These are phyloP conservation scores for Vicia villosa DNA, from an alignment of 306 rosid species.

Conservation along the genomic window DNA sequence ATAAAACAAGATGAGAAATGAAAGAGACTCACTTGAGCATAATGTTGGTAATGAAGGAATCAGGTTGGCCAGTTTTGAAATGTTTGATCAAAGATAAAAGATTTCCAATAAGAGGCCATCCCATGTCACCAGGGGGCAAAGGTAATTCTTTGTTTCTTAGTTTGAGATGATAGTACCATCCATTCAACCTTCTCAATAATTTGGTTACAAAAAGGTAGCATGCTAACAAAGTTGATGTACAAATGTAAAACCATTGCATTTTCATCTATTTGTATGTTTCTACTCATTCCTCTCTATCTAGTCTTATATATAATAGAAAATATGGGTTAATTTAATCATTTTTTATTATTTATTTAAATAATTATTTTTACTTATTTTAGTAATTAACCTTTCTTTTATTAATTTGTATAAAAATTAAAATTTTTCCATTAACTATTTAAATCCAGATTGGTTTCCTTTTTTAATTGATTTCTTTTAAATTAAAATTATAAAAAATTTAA, in stretches of 20 bases:
- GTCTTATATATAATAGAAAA: no score
- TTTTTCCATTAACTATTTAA: no score
- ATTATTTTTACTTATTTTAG: no score
- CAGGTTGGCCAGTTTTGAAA: constrained; percentile 8
- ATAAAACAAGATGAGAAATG: no score
- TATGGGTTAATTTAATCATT: no score
- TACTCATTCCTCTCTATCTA: no score
- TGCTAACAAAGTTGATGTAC: not conserved
- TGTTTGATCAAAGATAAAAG: not conserved
- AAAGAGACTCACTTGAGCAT: not conserved
- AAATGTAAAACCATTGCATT: not conserved
- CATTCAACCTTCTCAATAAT: not conserved
- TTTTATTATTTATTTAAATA: no score
- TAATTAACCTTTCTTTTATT: no score
- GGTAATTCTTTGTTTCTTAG: not conserved
- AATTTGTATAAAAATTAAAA: no score
- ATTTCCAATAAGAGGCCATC: constrained; percentile 24
- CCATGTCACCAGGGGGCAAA: constrained; percentile 25
- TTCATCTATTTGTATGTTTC: constrained; percentile 6
- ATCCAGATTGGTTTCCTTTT: no score
- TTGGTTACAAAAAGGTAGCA: not conserved
- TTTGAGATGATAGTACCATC: constrained; percentile 10
- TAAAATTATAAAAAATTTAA: no score
- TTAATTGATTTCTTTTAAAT: no score
- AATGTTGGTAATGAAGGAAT: constrained; percentile 20